Evolutionary conservation across 257 asterid genomes (phyloP), one percentile per base, ranked within the genome.

Genomic region (Linderniella brevidens): DNA sequence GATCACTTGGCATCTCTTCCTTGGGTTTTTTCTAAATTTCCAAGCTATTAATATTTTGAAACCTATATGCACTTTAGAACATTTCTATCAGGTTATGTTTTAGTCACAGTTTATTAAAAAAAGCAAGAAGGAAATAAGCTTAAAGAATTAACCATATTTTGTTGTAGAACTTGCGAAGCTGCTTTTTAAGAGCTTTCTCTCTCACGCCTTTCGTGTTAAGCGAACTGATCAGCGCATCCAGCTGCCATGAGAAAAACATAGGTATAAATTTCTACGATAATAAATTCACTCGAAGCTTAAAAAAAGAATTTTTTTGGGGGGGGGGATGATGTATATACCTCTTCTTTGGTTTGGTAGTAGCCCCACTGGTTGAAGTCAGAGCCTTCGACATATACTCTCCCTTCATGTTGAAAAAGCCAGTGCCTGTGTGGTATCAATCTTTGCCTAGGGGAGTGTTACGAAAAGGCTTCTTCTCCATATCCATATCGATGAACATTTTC

Each of bases 321-420:
- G 15, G 4, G 6, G 49, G 4, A 45, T 8, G 14, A 5, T 14
- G 43, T 56, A 29, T 46, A 44, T 73, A 90, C 98, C 98, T 85
- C 93, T 56, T 85, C 93, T 68, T 64, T 81, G 53, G 79, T 68
- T 66, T 71, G 68, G 59, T 81, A 81, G 64, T 74, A 85, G 48
- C 98, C 96, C 98, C 98, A 90, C 62, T 62, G 69, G n/a, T 49
- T 53, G 56, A 64, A 75, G 55, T 90, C 86, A 45, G 85, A 61
- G 61, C 55, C 71, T 74, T 90, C 96, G 49, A 90, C 72, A 64
- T 84, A 90, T 64, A 90, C 58, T 61, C 92, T 74, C 54, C 83
- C 94, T 50, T 79, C 85, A 19, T 77, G 94, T 49, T 75, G 71
- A 56, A 85, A 88, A 74, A 85, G 76, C 98, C 94, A 90, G 69